Base-by-base conservation (phyloP, 768 basidiomycete species). In the Cantharellus cinnabarinus region DNA sequence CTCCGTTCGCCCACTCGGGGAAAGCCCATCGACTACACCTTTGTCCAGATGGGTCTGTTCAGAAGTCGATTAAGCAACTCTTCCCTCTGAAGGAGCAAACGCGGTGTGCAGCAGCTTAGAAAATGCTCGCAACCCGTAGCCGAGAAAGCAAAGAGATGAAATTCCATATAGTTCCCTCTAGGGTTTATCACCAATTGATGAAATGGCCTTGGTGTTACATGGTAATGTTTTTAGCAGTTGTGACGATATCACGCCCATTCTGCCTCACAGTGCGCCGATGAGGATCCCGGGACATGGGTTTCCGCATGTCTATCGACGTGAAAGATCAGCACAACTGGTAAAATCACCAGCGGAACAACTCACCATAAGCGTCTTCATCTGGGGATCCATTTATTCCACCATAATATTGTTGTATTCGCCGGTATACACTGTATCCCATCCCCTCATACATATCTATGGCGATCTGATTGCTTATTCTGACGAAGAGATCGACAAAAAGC, bases 401-500 rank as follows among this genome's bases (percentile, higher is more conserved):
- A 69, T 91, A 91, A 72, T 91, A 99, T 69, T 90, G 89, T 62
- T 81, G 77, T 56, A 99, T 93, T 62, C 89, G 71, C 37, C 90
- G 74, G 70, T 85, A 98, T 7, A 98, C 89, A 66, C 85, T 89
- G 65, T 99, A 99, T 5, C 89, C 93, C 67, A 97, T 72, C 44
- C 80, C 77, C 68, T 98, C 89, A 66, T 98, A 97, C 84, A 99
- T 85, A 20, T 73, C 75, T 61, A 94, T 87, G 20, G 94, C 95
- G 29, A 89, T 74, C 2, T 70, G 65, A 64, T 94, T 95, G 61
- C 82, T 82, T 65, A 87, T 90, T 57, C 95, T 80, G 59, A 98
- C 94, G 68, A 90, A 98, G 29, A 99, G 77, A 70, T 98, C 95
- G 54, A 98, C 90, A 66, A 94, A 97, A 76, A 80, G 86, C 2